Conservation (phyloP, 176 grass and related monocot species). For the Cymbopogon citratus region DNA sequence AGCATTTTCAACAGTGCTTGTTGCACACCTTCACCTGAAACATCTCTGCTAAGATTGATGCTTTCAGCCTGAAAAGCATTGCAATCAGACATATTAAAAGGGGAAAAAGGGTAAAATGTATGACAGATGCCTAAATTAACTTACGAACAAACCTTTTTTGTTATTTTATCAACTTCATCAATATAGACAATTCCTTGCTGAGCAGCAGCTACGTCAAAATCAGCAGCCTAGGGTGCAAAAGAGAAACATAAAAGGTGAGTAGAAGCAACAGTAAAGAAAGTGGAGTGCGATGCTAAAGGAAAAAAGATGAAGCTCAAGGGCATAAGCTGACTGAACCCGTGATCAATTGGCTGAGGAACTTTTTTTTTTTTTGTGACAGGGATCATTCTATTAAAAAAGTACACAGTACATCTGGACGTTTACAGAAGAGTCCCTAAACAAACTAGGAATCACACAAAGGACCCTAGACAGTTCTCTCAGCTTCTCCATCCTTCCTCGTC, state of each 20-base stretch:
- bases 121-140: background rate
- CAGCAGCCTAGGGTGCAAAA: slow-evolving; percentile 51
- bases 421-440: too few relatives aligned
- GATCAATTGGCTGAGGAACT: background rate
- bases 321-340: background rate
- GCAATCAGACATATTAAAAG: background rate
- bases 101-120: background rate
- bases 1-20: slow-evolving; percentile 80
- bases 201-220: slow-evolving; percentile 63
- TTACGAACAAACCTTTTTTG: slow-evolving; percentile 49
- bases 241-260: background rate
- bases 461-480: too few relatives aligned
- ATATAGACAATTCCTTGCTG: slow-evolving; percentile 80
- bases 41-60: slow-evolving; percentile 78
- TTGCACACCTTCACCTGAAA: slow-evolving; percentile 83
- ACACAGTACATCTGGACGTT: too few relatives aligned
- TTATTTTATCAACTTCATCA: slow-evolving; percentile 87
- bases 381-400: too few relatives aligned
- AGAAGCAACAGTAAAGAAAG: background rate
- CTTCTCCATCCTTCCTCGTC: too few relatives aligned
- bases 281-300: background rate
- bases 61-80: slow-evolving; percentile 55
- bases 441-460: too few relatives aligned
- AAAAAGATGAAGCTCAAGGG: background rate
- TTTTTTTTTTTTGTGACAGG: background rate